Evolutionary conservation across 2,329 filamentous ascomycete species (phyloP).

Genomic region (Rhexocercosporidium sp.): DNA sequence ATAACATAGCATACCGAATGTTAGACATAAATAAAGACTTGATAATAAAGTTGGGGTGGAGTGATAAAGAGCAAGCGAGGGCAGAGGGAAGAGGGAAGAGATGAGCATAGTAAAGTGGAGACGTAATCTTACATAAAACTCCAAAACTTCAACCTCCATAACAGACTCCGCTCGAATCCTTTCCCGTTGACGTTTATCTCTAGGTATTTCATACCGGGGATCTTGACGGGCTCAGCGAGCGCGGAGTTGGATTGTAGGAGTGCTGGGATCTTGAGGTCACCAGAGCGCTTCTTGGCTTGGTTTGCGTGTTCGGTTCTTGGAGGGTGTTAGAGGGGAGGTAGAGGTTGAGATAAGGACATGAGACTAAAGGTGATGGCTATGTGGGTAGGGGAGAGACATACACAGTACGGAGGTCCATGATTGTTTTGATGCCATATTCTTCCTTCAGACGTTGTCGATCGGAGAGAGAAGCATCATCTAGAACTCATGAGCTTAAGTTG

Average conservation of each 20-base stretch:
- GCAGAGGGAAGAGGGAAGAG: not conserved
- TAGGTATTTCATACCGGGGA: slow-evolving; percentile 66
- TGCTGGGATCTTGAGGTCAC: slow-evolving; percentile 51
- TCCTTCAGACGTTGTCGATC: slow-evolving; percentile 66
- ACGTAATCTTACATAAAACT: slow-evolving; percentile 60
- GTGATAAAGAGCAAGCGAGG: too few species aligned
- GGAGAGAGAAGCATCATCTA: slow-evolving; percentile 71
- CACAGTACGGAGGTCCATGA: slow-evolving; percentile 82
- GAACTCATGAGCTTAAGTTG: slow-evolving; percentile 29
- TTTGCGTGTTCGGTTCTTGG: slow-evolving; percentile 73
- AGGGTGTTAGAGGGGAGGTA: not conserved
- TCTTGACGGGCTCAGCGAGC: slow-evolving; percentile 61
- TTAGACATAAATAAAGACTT: not conserved
- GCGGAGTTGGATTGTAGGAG: slow-evolving; percentile 55
- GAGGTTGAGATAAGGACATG: not conserved
- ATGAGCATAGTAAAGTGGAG: not conserved
- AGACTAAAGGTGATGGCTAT: too few species aligned
- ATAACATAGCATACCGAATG: not conserved
- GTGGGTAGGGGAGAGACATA: slow-evolving; percentile 47
- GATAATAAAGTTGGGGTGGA: not conserved
- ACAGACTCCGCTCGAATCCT: slow-evolving; percentile 69
- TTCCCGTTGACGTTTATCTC: slow-evolving; percentile 76
- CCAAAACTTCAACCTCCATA: slow-evolving; percentile 71
- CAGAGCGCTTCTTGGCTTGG: slow-evolving; percentile 65
- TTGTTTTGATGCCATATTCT: slow-evolving; percentile 68